phyloP scores from a whole-genome alignment of 164 flowering plant species.

The Houttuynia cordata region DNA sequence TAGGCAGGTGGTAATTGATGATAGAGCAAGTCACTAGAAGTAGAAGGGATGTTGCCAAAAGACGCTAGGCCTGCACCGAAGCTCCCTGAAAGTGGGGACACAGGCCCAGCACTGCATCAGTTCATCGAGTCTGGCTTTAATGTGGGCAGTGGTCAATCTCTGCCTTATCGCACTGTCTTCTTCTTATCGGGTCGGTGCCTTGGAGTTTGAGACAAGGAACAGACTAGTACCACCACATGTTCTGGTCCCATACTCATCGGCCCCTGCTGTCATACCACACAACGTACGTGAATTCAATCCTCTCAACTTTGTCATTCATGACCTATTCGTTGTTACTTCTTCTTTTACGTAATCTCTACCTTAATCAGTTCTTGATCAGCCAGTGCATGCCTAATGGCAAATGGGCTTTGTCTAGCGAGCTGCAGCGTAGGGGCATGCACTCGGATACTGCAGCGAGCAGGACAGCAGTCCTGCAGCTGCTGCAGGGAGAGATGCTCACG shows the following conservation, averaged over 20 bases:
- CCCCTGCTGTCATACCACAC: not conserved
- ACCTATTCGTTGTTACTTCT: too few species aligned
- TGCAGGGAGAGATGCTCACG: slow-evolving; percentile 2
- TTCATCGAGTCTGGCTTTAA: not conserved
- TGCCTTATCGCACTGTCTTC: not conserved
- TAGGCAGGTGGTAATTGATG: too few species aligned
- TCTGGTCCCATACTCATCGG: not conserved
- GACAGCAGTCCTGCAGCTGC: not conserved
- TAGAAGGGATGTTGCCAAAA: not conserved
- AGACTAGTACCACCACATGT: slow-evolving; percentile 1
- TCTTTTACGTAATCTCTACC: too few species aligned
- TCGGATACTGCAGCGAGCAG: not conserved
- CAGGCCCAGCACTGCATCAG: not conserved
- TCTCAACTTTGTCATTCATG: not conserved
- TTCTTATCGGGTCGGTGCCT: not conserved
- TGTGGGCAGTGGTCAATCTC: not conserved
- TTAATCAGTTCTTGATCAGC: too few species aligned
- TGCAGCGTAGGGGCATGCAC: not conserved
- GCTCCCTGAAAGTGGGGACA: not conserved
- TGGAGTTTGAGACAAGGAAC: slow-evolving; percentile 1
- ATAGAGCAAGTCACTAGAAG: too few species aligned
- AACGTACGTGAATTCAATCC: not conserved
- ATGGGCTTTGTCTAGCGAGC: not conserved
- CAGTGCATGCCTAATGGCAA: too few species aligned
- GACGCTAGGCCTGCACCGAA: not conserved